Evolutionary conservation across 306 rosid genomes (phyloP).

Genomic region (Prunus mira): DNA sequence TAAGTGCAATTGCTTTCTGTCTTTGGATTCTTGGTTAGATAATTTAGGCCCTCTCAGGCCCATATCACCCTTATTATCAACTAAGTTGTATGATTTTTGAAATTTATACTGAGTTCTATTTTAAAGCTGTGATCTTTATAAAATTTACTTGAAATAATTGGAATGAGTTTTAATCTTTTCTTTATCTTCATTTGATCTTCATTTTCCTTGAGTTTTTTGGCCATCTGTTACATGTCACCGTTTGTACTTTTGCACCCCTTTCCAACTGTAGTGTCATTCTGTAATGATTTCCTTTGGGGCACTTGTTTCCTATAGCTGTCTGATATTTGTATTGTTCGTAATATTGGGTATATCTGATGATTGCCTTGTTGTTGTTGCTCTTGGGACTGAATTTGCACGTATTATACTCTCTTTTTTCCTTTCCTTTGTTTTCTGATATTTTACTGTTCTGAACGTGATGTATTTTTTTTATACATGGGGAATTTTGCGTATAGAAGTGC

Average conservation of each 20-base stretch:
- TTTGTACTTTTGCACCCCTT: not conserved
- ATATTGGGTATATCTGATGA: not conserved
- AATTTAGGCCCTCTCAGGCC: not conserved
- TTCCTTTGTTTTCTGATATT: conserved; percentile 1
- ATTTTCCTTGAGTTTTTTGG: not conserved
- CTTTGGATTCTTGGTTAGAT: not conserved
- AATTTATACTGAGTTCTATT: not conserved
- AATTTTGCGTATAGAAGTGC: conserved; percentile 53
- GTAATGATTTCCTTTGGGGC: not conserved
- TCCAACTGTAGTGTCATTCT: not conserved
- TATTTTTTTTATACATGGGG: conserved; percentile 24
- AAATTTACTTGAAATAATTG: not conserved
- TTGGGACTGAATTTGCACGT: not conserved
- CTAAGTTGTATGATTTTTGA: not conserved
- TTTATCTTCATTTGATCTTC: not conserved
- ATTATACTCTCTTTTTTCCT: conserved; percentile 6
- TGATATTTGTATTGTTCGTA: not conserved
- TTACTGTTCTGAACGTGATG: conserved; percentile 17
- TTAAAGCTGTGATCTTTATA: not conserved
- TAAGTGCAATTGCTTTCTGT: conserved; percentile 15
- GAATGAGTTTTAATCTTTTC: not conserved
- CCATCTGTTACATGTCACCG: not conserved
- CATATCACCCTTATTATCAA: not conserved
- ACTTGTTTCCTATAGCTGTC: not conserved
- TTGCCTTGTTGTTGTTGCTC: not conserved